A percentile compares a stretch with the other conserved stretches of the same genome.
Evolutionary conservation across 768 basidiomycete species (phyloP).

Genomic region (Kwoniella newhampshirensis): DNA sequence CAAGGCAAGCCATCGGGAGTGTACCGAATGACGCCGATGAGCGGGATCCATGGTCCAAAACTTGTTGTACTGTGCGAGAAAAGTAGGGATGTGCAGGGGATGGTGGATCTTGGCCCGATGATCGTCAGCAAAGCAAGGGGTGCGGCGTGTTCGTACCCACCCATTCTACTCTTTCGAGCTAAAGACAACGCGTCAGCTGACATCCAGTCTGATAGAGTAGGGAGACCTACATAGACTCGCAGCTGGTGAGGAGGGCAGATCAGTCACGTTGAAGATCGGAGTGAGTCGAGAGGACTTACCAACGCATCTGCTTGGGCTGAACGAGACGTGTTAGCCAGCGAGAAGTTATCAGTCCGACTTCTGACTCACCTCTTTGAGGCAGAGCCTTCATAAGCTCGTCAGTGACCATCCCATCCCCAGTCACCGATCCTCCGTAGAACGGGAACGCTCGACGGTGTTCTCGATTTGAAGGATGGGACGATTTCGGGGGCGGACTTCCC

Average conservation of each 20-base stretch:
- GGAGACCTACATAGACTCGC: constrained; percentile 9
- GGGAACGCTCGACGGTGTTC: constrained; percentile 1
- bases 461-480: neutral
- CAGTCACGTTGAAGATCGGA: neutral
- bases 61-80: constrained; percentile 22
- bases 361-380: constrained; percentile 8
- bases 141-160: constrained; percentile 1
- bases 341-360: neutral
- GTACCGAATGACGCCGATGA: constrained; percentile 12
- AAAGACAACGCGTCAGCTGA: neutral
- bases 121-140: too few relatives aligned
- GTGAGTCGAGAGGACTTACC: neutral
- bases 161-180: constrained; percentile 21
- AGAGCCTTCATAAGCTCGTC: constrained; percentile 10
- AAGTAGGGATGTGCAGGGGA: constrained; percentile 20
- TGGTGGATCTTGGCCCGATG: constrained; percentile 11
- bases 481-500: neutral
- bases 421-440: neutral
- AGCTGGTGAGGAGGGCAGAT: neutral
- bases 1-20: constrained; percentile 22
- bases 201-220: neutral
- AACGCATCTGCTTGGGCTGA: constrained; percentile 8
- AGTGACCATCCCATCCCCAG: constrained; percentile 8
- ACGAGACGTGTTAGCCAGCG: too few relatives aligned
- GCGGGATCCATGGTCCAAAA: constrained; percentile 14